Evolutionary conservation across 345 rosid genomes (phyloP), one percentile per base, ranked within the genome.

Genomic region (Pistacia vera): DNA sequence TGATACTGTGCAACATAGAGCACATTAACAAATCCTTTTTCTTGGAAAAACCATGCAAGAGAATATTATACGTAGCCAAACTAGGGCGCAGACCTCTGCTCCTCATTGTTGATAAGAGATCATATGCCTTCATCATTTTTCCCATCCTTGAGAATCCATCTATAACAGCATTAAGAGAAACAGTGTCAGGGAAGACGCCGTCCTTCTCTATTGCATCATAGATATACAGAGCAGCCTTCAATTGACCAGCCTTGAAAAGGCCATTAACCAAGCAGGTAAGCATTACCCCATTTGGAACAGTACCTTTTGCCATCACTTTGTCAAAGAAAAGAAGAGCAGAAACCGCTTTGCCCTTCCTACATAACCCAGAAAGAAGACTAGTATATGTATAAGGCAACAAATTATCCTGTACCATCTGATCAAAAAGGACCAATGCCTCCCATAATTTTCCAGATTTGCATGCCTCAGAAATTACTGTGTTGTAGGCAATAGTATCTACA

Each of bases 31-130:
- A 60, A 74, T 91, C 84, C 56, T 82, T 86, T 81, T 81, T 85
- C 86, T 88, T 93, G 56, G 94, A 83, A 81, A 84, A 88, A 33
- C 92, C 93, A 72, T 93, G 97, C 82, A 95, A 82, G 54, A 95
- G 89, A 81, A 89, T 89, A 76, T 93, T 93, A 79, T 84, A 90
- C 1, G 98, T 89, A 71, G 81, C 80, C 87, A 91, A 86, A 85
- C 76, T 88, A 75, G 93, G 95, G 63, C 46, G 25, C 18, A 78
- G 30, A 55, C 72, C 75, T 72, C 71, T 76, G 78, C 83, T 83
- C 70, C 46, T 64, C 88, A 91, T 84, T 56, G 65, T 68, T 68
- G 76, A 81, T 63, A 91, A 84, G 78, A 91, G 63, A 78, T 78
- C 66, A 59, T 68, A 72, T 41, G 83, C 81, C 77, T 70, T 81